Evolutionary conservation across 306 rosid species (phyloP).

Genomic region (Quercus mongolica): DNA sequence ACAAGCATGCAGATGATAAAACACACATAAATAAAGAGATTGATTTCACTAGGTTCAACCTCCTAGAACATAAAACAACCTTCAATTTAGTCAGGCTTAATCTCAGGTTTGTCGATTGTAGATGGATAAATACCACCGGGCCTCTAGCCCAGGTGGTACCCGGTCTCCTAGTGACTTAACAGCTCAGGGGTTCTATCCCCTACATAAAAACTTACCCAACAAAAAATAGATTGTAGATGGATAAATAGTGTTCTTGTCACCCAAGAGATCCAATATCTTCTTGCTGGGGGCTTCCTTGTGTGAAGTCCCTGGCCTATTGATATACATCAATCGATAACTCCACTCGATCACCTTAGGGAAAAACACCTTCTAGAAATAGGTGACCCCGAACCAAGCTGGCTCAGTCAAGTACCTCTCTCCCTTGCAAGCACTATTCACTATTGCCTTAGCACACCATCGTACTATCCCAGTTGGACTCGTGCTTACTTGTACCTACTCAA

Average conservation of each 20-base stretch:
- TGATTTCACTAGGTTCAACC: not conserved
- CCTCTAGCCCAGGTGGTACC: too few relatives aligned
- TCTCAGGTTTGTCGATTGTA: slow-evolving; percentile 6
- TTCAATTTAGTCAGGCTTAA: slow-evolving; percentile 6
- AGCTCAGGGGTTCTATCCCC: too few relatives aligned
- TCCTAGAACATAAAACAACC: not conserved
- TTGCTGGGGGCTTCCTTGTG: slow-evolving; percentile 17
- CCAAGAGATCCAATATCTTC: slow-evolving; percentile 22
- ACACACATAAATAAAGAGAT: not conserved
- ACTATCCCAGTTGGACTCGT: slow-evolving; percentile 10
- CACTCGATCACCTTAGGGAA: slow-evolving; percentile 42
- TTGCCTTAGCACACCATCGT: slow-evolving; percentile 23
- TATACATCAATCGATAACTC: slow-evolving; percentile 5
- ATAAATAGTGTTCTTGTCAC: slow-evolving; percentile 21
- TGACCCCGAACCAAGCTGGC: slow-evolving; percentile 36
- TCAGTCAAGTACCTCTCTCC: slow-evolving; percentile 37
- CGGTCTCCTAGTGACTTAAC: too few relatives aligned
- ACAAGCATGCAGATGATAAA: not conserved
- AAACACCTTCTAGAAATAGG: slow-evolving; percentile 29
- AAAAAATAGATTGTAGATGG: not conserved
- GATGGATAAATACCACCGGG: too few relatives aligned
- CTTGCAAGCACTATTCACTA: slow-evolving; percentile 28
- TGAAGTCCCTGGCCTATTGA: slow-evolving; percentile 7
- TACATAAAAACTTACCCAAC: too few relatives aligned
- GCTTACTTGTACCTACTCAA: slow-evolving; percentile 23